Percentiles rank a stretch among this genome's conserved stretches.
These are phyloP conservation scores for Nyssa sinensis DNA, from an alignment of 148 eudicot genomes.

Conservation along the genomic window DNA sequence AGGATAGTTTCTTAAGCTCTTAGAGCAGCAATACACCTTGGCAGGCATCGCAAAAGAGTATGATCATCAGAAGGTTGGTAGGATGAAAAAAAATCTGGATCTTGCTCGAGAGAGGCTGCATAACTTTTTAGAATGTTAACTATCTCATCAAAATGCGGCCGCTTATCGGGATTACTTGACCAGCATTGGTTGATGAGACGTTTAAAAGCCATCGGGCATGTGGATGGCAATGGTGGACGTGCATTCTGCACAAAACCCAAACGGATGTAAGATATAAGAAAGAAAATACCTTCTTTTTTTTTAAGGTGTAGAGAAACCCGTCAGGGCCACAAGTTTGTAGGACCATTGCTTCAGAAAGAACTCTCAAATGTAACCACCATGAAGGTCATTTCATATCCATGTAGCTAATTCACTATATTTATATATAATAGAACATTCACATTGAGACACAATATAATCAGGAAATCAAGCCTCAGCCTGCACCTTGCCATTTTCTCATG, in stretches of 20 bases:
- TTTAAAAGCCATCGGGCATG: conserved; percentile 68
- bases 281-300: not conserved
- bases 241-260: conserved; percentile 63
- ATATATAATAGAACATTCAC: not conserved
- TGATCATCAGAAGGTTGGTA: conserved; percentile 33
- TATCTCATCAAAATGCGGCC: conserved; percentile 79
- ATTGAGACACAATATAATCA: no score
- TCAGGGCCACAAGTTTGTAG: not conserved
- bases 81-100: conserved; percentile 65
- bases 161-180: conserved; percentile 72
- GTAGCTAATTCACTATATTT: not conserved
- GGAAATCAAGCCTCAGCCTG: no score
- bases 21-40: conserved; percentile 34
- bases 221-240: conserved; percentile 81
- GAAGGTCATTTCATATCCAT: not conserved
- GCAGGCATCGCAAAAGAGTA: conserved; percentile 46
- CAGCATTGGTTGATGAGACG: conserved; percentile 75
- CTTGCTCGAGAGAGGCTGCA: conserved; percentile 48
- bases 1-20: conserved; percentile 15
- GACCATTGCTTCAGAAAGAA: not conserved
- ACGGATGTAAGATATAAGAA: not conserved
- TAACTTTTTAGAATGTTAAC: conserved; percentile 59
- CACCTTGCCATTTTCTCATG: no score
- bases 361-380: not conserved
- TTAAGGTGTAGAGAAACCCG: not conserved